Percentiles rank a stretch among this genome's conserved stretches.
Evolutionary conservation across 805 yeast genomes (phyloP).

Genomic region (Pachysolen tannophilus): DNA sequence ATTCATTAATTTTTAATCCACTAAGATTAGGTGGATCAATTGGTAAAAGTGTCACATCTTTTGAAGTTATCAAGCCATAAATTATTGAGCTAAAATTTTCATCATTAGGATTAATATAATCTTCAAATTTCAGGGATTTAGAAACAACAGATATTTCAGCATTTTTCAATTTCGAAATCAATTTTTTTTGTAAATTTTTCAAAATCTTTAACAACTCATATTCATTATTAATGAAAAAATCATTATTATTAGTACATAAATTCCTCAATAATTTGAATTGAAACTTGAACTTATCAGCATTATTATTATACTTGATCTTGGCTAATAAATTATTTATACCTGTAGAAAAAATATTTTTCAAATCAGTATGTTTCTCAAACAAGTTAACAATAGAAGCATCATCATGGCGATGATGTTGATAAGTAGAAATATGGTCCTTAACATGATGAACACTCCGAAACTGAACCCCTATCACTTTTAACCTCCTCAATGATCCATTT

Average conservation of each 20-base stretch:
- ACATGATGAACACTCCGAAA: too few relatives aligned
- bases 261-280: background rate
- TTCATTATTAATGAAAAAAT: background rate
- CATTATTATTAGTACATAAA: background rate
- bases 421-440: too few relatives aligned
- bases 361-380: too few relatives aligned
- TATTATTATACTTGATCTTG: background rate
- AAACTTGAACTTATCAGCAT: slow-evolving; percentile 1
- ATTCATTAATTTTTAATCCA: background rate
- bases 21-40: too few relatives aligned
- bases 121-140: slow-evolving; percentile 1
- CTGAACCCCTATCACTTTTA: too few relatives aligned
- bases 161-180: background rate
- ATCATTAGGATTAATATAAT: slow-evolving; percentile 16
- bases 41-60: background rate
- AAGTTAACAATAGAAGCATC: too few relatives aligned
- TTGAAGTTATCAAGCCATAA: slow-evolving; percentile 7
- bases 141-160: background rate
- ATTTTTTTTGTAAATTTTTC: background rate
- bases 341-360: too few relatives aligned
- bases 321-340: background rate
- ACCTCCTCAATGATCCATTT: too few relatives aligned
- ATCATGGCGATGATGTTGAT: too few relatives aligned
- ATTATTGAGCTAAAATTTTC: slow-evolving; percentile 22
- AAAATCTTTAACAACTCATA: background rate